Base-by-base conservation (phyloP, 805 yeast species). In the Yarrowia keelungensis region DNA sequence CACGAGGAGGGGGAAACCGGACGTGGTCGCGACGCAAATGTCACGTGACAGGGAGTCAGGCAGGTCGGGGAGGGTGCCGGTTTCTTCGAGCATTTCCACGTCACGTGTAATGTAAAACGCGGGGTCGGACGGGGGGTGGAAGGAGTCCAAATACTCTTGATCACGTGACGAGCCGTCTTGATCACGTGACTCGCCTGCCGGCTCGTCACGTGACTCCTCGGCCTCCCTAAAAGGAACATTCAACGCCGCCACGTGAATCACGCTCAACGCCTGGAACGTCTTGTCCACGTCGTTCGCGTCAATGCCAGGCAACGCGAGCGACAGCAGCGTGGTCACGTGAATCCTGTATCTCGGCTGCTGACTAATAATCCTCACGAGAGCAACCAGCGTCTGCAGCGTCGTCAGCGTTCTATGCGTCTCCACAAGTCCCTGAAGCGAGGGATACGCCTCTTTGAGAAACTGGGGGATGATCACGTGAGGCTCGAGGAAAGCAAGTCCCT, bases 281-380 rank as follows among this genome's bases (percentile, higher is more conserved):
- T 93, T 86, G 14, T 81, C 82, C 61, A 92, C 82, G 77, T 95
- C 99, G 75, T 93, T 95, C 0, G 93, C 85, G 75, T 95, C 98
- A 38, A 95, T 87, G 39, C 95, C 97, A 0, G 92, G 90, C 8
- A 92, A 76, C 1, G 88, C 80, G 76, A 91, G 82, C 36, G 87
- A 85, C 47, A 93, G 76, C 15, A 95, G 80, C 67, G 96, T 85
- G 0, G 96, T 86, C 12, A 92, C 79, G 74, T 95, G 99, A 12
- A 91, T 87, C 53, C 97, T 81, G 75, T 84, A 91, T 1, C 86
- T 77, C 1, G 89, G 89, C 1, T 85, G 81, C 8, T 79, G 75
- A 0, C 89, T 87, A 82, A 95, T 85, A 70, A 84, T 87, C 68
- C 96, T 82, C 0, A 89, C 84, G 26, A 91, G 77, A 32, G 85